Evolutionary conservation across 1,139 yeast genomes (phyloP), one percentile per base, ranked within the genome.

Genomic region (Suhomyces wounanorum): DNA sequence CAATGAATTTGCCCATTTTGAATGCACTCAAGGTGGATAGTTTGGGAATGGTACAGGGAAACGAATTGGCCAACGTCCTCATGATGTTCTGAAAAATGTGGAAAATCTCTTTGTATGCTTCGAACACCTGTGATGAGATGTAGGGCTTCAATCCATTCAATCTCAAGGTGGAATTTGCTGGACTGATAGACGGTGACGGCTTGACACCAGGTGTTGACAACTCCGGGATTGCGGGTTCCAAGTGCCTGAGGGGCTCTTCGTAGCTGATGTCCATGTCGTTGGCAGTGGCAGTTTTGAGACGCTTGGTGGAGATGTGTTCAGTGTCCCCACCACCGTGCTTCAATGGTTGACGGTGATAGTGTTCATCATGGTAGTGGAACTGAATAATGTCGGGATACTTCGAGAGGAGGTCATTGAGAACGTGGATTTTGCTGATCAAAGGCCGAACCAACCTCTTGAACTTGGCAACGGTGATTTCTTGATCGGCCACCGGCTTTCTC

Each of bases 361-460:
- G 17, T 38, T 40, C 40, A 13, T 21, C 8, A 25, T 41, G 46
- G 39, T 40, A 52, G 16, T 45, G 36, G 31, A 52, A 46, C 38
- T 51, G 42, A 18, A 42, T 30, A 37, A 44, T 50, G 10, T 41
- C 51, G 2, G 75, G 69, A 46, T 63, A 61, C 51, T 67, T 69
- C 16, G 54, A 47, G 47, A 58, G 58, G 44, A 65, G 49, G 42
- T 68, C 72, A 43, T 71, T 68, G 38, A 75, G 61, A 5, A 63
- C 55, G 56, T 73, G 78, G 23, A 74, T 63, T 49, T 72, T 73
- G 43, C 76, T 59, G 8, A 73, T 53, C 17, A 75, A 59, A 13
- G 79, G 79, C 28, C 79, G 65, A 9, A 70, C 63, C 2, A 70
- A 58, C 45, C 78, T 59, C 55, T 71, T 72, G 59, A 74, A 71